A percentile compares a stretch with the other conserved stretches of the same genome.
phyloP scores from a whole-genome alignment of 1,284 basidiomycete genomes.

The Ceratobasidium sp. region DNA sequence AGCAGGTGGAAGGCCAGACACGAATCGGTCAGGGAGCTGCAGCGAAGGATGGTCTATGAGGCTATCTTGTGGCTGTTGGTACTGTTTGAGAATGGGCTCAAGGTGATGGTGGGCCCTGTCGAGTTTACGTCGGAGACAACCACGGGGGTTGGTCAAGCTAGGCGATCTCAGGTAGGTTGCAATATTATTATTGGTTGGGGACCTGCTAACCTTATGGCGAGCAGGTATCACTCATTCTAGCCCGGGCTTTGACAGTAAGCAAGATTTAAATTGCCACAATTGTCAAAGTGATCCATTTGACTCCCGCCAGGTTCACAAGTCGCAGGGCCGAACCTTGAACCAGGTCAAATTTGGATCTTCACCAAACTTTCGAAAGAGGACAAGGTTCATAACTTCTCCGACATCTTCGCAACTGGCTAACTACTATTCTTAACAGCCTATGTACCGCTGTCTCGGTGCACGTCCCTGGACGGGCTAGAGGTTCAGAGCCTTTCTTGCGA shows the following conservation, averaged over 20 bases:
- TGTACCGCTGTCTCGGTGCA: slow-evolving; percentile 56
- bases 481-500: slow-evolving; percentile 53
- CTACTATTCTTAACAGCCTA: slow-evolving; percentile 51
- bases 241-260: slow-evolving; percentile 68
- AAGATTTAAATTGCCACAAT: background rate
- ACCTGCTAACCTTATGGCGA: slow-evolving; percentile 35
- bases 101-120: slow-evolving; percentile 42
- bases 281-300: background rate
- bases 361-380: slow-evolving; percentile 82
- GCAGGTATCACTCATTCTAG: slow-evolving; percentile 84
- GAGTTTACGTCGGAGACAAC: slow-evolving; percentile 52
- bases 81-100: slow-evolving; percentile 39
- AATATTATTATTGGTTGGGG: background rate
- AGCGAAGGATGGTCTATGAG: background rate
- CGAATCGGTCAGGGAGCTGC: background rate
- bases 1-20: background rate
- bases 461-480: slow-evolving; percentile 53
- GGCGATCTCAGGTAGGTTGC: slow-evolving; percentile 50
- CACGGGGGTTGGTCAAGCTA: slow-evolving; percentile 50
- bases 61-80: slow-evolving; percentile 47
- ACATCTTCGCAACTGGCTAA: background rate
- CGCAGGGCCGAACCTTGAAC: slow-evolving; percentile 85
- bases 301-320: slow-evolving; percentile 80
- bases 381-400: slow-evolving; percentile 32
- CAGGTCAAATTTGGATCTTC: slow-evolving; percentile 78